Base-by-base conservation (phyloP, 1,284 basidiomycete genomes). In the Cryptococcus depauperatus region DNA sequence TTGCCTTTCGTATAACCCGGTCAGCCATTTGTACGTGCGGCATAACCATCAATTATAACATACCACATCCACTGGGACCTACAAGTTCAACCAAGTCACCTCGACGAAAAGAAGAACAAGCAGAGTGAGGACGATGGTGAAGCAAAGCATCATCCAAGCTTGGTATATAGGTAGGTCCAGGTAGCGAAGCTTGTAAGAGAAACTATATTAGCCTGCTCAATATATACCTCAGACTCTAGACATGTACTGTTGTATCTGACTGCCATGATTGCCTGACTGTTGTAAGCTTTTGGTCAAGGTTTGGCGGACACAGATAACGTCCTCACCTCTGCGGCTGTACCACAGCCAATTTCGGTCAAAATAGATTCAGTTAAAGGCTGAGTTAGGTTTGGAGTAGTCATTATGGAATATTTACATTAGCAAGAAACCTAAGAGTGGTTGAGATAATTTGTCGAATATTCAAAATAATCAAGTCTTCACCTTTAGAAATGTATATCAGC, bases 41-140 rank as follows among this genome's bases (percentile, higher is more conserved):
- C 10, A 27, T 10, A 37, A 13, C 34, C 13, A 29, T 29, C 11
- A 10, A 61, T 26, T 44, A 27, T 4, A 52, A 61, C 62, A 55
- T 55, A 44, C 69, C 69, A 21, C 60, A 61, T 5, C 69, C 69
- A 14, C 55, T 62, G 0, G 64, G 50, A 1, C 69, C 69, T 23
- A 64, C 53, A 9, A 70, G 14, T 47, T 70, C 68, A 2, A 69
- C 34, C 22, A 71, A 45, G 47, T 71, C 69, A n/a, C 68, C 69
- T 33, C 66, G 54, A 32, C 62, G 62, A 18, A 71, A 48, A 0
- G 51, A 51, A 3, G 69, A 69, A 1, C 51, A 51, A 10, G 56
- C 62, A 0, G 35, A 38, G 46, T 62, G 62, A 5, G 55, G 57
- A 14, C 66, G 51, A 4, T 55, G 53, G 0, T 51, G 41, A 1